Percentiles rank a stretch among this genome's conserved stretches.
Conservation (phyloP, 768 basidiomycete genomes). For the Kwoniella mangroviensis region DNA sequence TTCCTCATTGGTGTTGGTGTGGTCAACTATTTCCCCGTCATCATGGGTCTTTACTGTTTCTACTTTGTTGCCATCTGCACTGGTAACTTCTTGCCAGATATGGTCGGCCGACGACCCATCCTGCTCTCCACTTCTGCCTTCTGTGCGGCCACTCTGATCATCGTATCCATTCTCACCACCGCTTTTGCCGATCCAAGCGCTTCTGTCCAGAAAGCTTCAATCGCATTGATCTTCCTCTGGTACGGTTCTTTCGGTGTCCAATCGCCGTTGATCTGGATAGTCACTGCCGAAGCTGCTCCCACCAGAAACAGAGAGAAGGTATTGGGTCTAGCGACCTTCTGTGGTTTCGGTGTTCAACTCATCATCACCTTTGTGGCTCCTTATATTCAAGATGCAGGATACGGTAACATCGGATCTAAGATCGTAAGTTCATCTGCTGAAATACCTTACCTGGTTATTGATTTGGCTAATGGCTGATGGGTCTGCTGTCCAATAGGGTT, state of each 20-base stretch:
- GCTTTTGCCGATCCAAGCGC: slow-evolving; percentile 13
- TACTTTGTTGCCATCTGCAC: slow-evolving; percentile 30
- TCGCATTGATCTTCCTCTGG: slow-evolving; percentile 29
- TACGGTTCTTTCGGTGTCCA: slow-evolving; percentile 34
- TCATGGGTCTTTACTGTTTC: slow-evolving; percentile 28
- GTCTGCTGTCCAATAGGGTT: slow-evolving; percentile 17
- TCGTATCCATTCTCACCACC: slow-evolving; percentile 35
- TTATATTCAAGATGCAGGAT: slow-evolving; percentile 40
- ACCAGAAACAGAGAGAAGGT: slow-evolving; percentile 37
- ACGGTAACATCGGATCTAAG: slow-evolving; percentile 37
- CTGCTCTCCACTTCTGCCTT: slow-evolving; percentile 29
- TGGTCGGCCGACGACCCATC: slow-evolving; percentile 33
- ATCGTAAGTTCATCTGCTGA: slow-evolving; percentile 19
- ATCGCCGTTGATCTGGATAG: slow-evolving; percentile 36
- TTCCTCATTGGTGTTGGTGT: slow-evolving; percentile 17
- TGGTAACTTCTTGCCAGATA: slow-evolving; percentile 35
- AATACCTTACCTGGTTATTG: neutral
- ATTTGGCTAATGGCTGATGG: neutral
- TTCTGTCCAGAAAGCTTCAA: slow-evolving; percentile 7
- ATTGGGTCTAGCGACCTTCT: slow-evolving; percentile 28
- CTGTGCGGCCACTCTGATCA: slow-evolving; percentile 32
- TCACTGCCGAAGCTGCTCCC: slow-evolving; percentile 34
- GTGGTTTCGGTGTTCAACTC: slow-evolving; percentile 28
- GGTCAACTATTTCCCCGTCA: slow-evolving; percentile 18
- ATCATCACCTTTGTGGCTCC: slow-evolving; percentile 42